A percentile compares a stretch with the other conserved stretches of the same genome.
These are phyloP conservation scores for Vachellia collinsii DNA, from an alignment of 306 rosid species.

Conservation along the genomic window DNA sequence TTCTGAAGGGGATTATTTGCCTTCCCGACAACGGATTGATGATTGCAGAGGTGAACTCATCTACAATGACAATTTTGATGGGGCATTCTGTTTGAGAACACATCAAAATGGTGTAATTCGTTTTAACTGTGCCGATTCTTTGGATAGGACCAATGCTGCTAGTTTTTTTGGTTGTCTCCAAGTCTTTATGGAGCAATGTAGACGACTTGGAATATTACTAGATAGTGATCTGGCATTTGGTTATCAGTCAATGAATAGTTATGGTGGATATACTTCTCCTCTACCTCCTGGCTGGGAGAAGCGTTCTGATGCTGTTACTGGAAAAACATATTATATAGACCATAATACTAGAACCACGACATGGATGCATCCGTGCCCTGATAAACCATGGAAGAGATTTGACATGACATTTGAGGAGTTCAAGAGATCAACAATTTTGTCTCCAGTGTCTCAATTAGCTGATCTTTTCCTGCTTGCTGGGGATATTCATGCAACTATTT, in stretches of 20 bases:
- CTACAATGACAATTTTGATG: slow-evolving; percentile 68
- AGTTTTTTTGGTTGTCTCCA: slow-evolving; percentile 96
- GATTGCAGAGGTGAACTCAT: slow-evolving; percentile 92
- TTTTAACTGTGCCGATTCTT: slow-evolving; percentile 97
- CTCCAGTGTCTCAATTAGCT: slow-evolving; percentile 89
- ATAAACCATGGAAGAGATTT: slow-evolving; percentile 98
- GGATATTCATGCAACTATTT: slow-evolving; percentile 97
- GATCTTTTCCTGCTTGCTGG: slow-evolving; percentile 98
- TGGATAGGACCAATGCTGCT: slow-evolving; percentile 99
- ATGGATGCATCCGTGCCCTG: slow-evolving; percentile 99
- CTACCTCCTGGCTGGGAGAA: slow-evolving; percentile 99
- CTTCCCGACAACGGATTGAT: slow-evolving; percentile 70
- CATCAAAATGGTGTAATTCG: slow-evolving; percentile 95
- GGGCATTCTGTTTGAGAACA: slow-evolving; percentile 90
- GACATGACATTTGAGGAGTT: slow-evolving; percentile 97
- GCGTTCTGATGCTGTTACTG: slow-evolving; percentile 91
- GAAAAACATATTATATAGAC: slow-evolving; percentile 85
- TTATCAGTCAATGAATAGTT: slow-evolving; percentile 61
- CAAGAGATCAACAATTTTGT: slow-evolving; percentile 85
- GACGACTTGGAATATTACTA: slow-evolving; percentile 92
- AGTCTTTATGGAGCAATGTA: slow-evolving; percentile 95
- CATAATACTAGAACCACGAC: slow-evolving; percentile 98
- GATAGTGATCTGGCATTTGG: slow-evolving; percentile 79
- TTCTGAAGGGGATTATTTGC: slow-evolving; percentile 96
- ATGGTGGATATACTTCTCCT: slow-evolving; percentile 88